Evolutionary conservation across 176 grass and related monocot species (phyloP), one percentile per base, ranked within the genome.

Genomic region (Ensete ventricosum): DNA sequence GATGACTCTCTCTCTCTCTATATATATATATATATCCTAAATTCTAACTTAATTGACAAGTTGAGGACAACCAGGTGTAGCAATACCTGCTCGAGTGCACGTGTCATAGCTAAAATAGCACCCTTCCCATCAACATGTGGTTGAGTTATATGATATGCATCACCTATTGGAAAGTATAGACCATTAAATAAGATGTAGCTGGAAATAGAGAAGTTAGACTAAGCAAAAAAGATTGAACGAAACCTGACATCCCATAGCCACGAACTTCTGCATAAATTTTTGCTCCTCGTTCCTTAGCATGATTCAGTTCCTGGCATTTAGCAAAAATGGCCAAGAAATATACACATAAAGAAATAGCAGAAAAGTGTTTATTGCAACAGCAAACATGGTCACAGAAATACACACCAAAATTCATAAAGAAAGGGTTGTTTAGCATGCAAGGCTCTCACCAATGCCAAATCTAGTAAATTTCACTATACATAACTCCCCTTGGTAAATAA

Each of bases 201-300:
- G n/a, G n/a, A 66, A 26, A 29, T 43, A 62, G 64, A 77, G 4
- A 74, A 53, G 73, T 0, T 57, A 71, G 19, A 78, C 9, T 19
- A 74, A 78, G 48, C 9, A 62, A 27, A 20, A 54, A 34, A 67
- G 19, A 12, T 84, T 79, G 24, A 67, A 86, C 50, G 53, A 64
- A 87, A 98, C 94, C 94, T 71, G 94, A 93, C 88, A 98, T 93
- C 76, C 94, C 94, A 50, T 93, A 93, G 29, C 90, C 90, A 85
- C 90, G 54, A 78, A 98, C 53, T 88, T 98, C 90, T 72, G 94
- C 90, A 89, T 98, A 93, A 84, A 98, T 89, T 84, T 87, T 93
- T 54, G 90, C 86, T 72, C 88, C 88, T 16, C 90, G 84, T 78
- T 89, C 82, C 49, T 70, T 87, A 71, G 88, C 94, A 93, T 98